A percentile compares a stretch with the other conserved stretches of the same genome.
These are phyloP conservation scores for Xylariomycetidae sp. DNA, from an alignment of 2,329 filamentous ascomycete species.

Conservation along the genomic window DNA sequence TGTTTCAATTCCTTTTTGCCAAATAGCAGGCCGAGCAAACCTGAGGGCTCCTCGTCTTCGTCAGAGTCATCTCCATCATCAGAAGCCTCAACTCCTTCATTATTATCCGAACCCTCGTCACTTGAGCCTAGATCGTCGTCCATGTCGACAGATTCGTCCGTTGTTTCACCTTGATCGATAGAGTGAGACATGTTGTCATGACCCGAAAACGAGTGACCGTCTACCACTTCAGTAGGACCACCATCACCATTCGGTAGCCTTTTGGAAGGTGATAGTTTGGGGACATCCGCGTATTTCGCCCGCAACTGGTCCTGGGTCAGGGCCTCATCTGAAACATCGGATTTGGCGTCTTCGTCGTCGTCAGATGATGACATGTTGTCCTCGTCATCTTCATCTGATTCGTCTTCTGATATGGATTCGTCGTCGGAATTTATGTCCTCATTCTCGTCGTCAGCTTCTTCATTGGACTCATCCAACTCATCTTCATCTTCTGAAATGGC, in stretches of 20 bases:
- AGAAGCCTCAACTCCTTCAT: conserved; percentile 31
- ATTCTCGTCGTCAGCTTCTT: conserved; percentile 44
- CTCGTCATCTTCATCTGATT: conserved; percentile 35
- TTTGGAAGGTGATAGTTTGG: conserved; percentile 35
- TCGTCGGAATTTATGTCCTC: conserved; percentile 40
- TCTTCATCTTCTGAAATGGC: conserved; percentile 37
- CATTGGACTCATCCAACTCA: conserved; percentile 29
- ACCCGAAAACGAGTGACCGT: conserved; percentile 2
- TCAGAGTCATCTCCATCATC: conserved; percentile 32
- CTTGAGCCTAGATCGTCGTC: conserved; percentile 61
- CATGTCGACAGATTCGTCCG: conserved; percentile 65
- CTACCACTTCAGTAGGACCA: conserved; percentile 13
- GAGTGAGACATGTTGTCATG: too few relatives aligned
- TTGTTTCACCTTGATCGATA: conserved; percentile 45
- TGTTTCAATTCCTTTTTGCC: conserved; percentile 53
- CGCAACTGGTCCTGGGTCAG: conserved; percentile 66
- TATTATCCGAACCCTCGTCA: conserved; percentile 42
- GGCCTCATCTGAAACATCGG: conserved; percentile 53
- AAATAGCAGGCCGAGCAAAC: conserved; percentile 54
- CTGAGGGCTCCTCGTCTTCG: conserved; percentile 36
- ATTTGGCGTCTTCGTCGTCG: conserved; percentile 54
- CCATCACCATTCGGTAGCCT: conserved; percentile 10
- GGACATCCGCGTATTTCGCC: conserved; percentile 64
- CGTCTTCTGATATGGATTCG: conserved; percentile 28
- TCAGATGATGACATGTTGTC: conserved; percentile 61